Evolutionary conservation across 2,329 filamentous ascomycete genomes (phyloP).

Genomic region (Penicillium sp.): DNA sequence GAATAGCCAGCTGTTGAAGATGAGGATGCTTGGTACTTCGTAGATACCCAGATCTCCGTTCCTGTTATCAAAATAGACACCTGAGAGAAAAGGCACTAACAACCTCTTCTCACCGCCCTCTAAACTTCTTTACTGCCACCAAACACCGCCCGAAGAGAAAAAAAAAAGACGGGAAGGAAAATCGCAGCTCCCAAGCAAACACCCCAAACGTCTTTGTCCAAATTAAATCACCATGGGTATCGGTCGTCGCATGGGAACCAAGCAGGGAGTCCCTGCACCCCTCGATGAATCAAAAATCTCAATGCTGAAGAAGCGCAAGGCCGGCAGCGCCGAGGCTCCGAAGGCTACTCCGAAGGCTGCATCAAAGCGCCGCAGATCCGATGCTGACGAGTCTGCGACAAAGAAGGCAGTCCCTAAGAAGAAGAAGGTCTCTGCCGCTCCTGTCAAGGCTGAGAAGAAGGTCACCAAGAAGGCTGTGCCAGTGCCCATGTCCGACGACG

Average conservation of each 20-base stretch:
- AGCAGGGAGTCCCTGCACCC: constrained; percentile 83
- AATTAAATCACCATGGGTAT: constrained; percentile 72
- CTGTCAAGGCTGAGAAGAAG: constrained; percentile 30
- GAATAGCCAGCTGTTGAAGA: not conserved
- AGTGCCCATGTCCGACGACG: constrained; percentile 30
- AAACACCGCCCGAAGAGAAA: constrained; percentile 29
- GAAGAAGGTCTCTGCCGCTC: constrained; percentile 31
- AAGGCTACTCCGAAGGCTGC: constrained; percentile 51
- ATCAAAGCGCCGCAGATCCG: constrained; percentile 61
- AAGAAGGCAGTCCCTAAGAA: constrained; percentile 44
- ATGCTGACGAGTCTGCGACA: constrained; percentile 44
- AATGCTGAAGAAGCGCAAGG: constrained; percentile 76
- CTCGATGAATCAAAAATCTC: constrained; percentile 71
- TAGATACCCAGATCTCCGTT: constrained; percentile 4
- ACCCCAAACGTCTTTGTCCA: constrained; percentile 18
- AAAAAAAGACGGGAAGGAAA: constrained; percentile 32
- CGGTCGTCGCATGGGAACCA: constrained; percentile 83
- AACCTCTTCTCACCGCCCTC: constrained; percentile 22
- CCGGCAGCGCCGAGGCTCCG: constrained; percentile 61
- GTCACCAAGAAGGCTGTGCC: constrained; percentile 20
- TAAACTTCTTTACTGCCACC: constrained; percentile 22
- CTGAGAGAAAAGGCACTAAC: constrained; percentile 14
- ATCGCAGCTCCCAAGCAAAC: constrained; percentile 20
- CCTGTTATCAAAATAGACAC: constrained; percentile 1
- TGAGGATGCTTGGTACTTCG: not conserved